Conservation (phyloP, 805 yeast genomes). For the Kodamaea neixiangensis region DNA sequence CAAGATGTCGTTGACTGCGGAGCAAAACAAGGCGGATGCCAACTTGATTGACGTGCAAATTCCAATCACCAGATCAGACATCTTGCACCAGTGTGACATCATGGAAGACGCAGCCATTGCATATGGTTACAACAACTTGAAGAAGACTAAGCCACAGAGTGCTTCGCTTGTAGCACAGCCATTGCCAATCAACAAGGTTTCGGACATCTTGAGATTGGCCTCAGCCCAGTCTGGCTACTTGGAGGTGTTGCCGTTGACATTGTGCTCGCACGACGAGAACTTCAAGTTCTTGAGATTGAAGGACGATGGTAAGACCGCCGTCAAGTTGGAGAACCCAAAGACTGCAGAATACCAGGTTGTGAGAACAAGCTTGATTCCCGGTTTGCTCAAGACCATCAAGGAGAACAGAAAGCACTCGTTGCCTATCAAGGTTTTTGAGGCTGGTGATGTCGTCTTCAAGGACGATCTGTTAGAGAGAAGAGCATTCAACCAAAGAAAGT, state of each 20-base stretch:
- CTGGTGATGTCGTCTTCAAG: constrained; percentile 92
- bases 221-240: constrained; percentile 94
- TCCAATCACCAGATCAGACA: constrained; percentile 95
- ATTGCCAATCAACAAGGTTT: constrained; percentile 84
- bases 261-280: constrained; percentile 96
- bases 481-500: constrained; percentile 88
- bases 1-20: constrained; percentile 80
- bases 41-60: constrained; percentile 64
- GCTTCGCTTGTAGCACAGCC: constrained; percentile 78
- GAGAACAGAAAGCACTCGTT: constrained; percentile 95
- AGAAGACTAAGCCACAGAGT: constrained; percentile 74
- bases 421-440: constrained; percentile 93
- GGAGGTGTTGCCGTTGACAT: constrained; percentile 93
- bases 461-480: constrained; percentile 79
- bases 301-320: constrained; percentile 80
- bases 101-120: constrained; percentile 99
- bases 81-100: constrained; percentile 94
- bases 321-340: constrained; percentile 92
- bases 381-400: constrained; percentile 89
- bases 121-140: constrained; percentile 89
- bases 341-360: constrained; percentile 97
- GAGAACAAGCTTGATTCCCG: constrained; percentile 92
- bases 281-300: constrained; percentile 75
- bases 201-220: constrained; percentile 88
- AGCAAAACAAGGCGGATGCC: constrained; percentile 46